Percentiles rank a stretch among this genome's conserved stretches.
Conservation (phyloP, 2,329 filamentous ascomycete genomes). For the Lachnellula willkommii region DNA sequence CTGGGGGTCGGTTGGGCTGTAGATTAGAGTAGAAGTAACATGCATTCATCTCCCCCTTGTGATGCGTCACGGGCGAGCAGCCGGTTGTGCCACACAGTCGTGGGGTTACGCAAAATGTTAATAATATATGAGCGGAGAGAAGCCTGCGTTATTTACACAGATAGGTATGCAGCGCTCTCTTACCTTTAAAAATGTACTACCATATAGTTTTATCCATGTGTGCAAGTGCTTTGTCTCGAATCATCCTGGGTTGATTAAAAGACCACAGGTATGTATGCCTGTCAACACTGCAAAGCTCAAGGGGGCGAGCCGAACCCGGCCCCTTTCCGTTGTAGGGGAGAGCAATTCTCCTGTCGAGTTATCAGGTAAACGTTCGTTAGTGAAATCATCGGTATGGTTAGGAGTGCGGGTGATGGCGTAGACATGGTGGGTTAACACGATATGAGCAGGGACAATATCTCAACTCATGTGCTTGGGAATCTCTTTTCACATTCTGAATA, state of each 20-base stretch:
- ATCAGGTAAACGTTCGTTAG: too few relatives aligned
- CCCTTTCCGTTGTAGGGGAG: too few relatives aligned
- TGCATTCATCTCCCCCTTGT: constrained; percentile 2
- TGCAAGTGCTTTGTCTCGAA: not conserved
- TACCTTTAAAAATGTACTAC: constrained; percentile 12
- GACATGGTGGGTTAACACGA: too few relatives aligned
- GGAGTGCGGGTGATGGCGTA: too few relatives aligned
- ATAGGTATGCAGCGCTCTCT: constrained; percentile 2
- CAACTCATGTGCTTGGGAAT: not conserved
- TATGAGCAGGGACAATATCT: too few relatives aligned
- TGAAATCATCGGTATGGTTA: too few relatives aligned
- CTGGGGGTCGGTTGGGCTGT: constrained; percentile 9
- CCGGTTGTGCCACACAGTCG: constrained; percentile 3
- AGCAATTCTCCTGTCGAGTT: too few relatives aligned
- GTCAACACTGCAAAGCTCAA: too few relatives aligned
- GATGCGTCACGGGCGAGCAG: constrained; percentile 9
- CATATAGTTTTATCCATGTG: not conserved
- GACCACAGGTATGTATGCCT: too few relatives aligned
- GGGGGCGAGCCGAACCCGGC: too few relatives aligned
- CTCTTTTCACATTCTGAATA: not conserved
- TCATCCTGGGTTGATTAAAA: too few relatives aligned
- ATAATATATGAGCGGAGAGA: constrained; percentile 9
- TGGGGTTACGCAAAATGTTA: constrained; percentile 15
- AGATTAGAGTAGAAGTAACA: constrained; percentile 6
- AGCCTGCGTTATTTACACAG: too few relatives aligned